Base-by-base conservation (phyloP, 495 filamentous ascomycete species). In the Peziza echinospora region DNA sequence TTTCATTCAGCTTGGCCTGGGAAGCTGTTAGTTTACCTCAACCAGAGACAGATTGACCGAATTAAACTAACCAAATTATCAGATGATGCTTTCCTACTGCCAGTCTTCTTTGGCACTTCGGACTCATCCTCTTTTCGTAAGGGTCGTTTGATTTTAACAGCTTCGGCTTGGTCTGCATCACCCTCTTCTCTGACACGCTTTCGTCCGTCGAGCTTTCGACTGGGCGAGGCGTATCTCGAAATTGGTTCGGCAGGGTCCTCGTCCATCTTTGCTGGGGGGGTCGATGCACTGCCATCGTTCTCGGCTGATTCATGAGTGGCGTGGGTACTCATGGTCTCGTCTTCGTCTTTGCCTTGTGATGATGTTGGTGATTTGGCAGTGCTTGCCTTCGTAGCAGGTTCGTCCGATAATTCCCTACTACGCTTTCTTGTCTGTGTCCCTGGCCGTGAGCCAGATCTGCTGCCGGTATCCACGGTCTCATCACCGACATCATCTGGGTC, bases 351-450 rank as follows among this genome's bases (percentile, higher is more conserved):
- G n/a, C n/a, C n/a, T n/a, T n/a, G n/a, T 13, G n/a, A 11, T 2
- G 21, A 5, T 21, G 3, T 21, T 43, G 41, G 21, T 19, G 16
- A 23, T 43, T 22, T 22, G n/a, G 16, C 10, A 10, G 5, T 4
- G 11, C 22, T 13, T 43, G 4, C 56, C 28, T 34, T 50, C 42
- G 47, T 49, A 51, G 47, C 49, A 47, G 58, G 55, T 43, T 55
- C 57, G 5, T 59, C 57, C 17, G 49, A 49, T 16, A 59, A 48
- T 42, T 59, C 57, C 48, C 57, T 59, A 26, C 57, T 59, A 43
- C 57, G 46, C 45, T 59, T 59, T 34, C 57, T 51, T 26, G 55
- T 51, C 45, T 59, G 57, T 21, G 41, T 43, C 34, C 54, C 49
- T 19, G 52, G 52, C 45, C 53, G 46, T 44, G 49, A 47, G 28